A percentile compares a stretch with the other conserved stretches of the same genome.
phyloP scores from a whole-genome alignment of 129 eudicot genomes.

The Apium graveolens region DNA sequence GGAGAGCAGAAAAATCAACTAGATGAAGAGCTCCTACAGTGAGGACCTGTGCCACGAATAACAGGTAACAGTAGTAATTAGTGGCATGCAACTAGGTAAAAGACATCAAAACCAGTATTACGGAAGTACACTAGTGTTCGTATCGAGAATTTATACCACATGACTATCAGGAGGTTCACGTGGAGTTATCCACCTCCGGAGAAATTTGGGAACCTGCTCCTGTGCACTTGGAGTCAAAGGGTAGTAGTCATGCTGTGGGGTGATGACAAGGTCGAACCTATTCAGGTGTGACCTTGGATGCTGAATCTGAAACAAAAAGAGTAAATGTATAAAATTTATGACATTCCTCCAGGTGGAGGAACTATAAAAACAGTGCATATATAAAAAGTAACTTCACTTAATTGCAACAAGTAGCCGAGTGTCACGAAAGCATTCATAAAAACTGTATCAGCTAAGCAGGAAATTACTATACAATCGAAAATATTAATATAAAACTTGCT shows the following conservation, averaged over 20 bases:
- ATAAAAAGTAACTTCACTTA: neutral
- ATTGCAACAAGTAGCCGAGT: neutral
- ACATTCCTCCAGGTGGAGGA: neutral
- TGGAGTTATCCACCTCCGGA: slow-evolving; percentile 83
- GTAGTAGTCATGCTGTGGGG: slow-evolving; percentile 85
- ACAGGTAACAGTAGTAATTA: slow-evolving; percentile 6
- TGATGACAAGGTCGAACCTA: slow-evolving; percentile 86
- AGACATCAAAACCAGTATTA: neutral
- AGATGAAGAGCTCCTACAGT: slow-evolving; percentile 93
- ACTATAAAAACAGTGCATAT: neutral
- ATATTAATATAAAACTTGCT: neutral
- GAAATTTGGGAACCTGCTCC: slow-evolving; percentile 79
- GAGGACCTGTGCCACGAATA: slow-evolving; percentile 50
- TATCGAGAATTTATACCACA: slow-evolving; percentile 51
- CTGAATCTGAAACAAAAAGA: slow-evolving; percentile 58
- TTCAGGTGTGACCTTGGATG: slow-evolving; percentile 82
- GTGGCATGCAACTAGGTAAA: neutral
- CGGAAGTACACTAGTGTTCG: neutral
- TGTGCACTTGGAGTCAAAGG: slow-evolving; percentile 76
- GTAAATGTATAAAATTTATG: neutral
- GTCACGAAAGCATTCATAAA: neutral
- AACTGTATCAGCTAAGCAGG: neutral
- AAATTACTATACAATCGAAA: neutral
- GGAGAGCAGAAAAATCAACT: slow-evolving; percentile 72
- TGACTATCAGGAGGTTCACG: slow-evolving; percentile 64